Conservation (phyloP, 2,329 filamentous ascomycete species). For the Gnomoniopsis smithogilvyi region DNA sequence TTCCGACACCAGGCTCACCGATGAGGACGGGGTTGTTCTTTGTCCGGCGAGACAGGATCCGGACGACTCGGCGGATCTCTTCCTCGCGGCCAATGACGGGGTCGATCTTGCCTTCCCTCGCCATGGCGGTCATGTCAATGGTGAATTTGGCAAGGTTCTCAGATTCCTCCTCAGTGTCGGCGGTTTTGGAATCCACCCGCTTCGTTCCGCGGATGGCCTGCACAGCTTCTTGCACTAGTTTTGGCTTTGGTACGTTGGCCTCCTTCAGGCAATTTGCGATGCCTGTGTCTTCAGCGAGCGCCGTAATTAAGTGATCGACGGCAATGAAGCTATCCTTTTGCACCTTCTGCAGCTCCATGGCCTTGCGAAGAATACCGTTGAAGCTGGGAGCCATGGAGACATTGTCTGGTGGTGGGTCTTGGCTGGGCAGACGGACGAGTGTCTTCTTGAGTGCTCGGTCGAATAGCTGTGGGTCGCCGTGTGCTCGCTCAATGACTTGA, state of each 20-base stretch:
- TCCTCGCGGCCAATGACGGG: constrained; percentile 96
- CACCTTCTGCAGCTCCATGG: constrained; percentile 89
- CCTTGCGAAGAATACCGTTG: constrained; percentile 76
- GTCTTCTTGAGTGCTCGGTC: constrained; percentile 88
- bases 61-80: constrained; percentile 87
- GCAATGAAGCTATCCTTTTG: constrained; percentile 96
- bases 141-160: constrained; percentile 98
- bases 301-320: constrained; percentile 88
- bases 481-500: constrained; percentile 89
- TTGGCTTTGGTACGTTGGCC: constrained; percentile 85
- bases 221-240: constrained; percentile 87
- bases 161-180: constrained; percentile 86
- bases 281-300: constrained; percentile 72
- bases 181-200: constrained; percentile 92
- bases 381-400: constrained; percentile 81
- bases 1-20: constrained; percentile 96
- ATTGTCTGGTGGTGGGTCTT: constrained; percentile 90
- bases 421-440: constrained; percentile 85
- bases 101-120: constrained; percentile 95
- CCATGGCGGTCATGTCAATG: constrained; percentile 96
- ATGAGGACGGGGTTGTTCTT: constrained; percentile 99
- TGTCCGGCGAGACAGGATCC: constrained; percentile 87
- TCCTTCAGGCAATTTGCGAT: constrained; percentile 77
- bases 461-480: constrained; percentile 86
- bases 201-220: constrained; percentile 88